A percentile compares a stretch with the other conserved stretches of the same genome.
These are phyloP conservation scores for Colletotrichum sp. DNA, from an alignment of 2,329 filamentous ascomycete species.

Conservation along the genomic window DNA sequence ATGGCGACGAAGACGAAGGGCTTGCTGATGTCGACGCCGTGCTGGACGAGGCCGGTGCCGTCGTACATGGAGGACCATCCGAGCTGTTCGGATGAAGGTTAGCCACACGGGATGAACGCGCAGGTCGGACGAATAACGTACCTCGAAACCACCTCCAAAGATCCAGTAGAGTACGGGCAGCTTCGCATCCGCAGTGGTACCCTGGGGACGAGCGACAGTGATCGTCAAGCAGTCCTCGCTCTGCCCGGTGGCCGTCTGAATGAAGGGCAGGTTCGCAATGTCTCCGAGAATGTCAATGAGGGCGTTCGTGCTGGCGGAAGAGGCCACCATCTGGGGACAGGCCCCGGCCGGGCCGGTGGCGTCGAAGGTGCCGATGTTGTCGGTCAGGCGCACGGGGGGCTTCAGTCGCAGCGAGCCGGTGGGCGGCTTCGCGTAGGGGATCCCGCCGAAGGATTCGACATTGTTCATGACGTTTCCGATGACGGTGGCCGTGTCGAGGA, in stretches of 20 bases:
- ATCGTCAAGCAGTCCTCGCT: constrained; percentile 59
- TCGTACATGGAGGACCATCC: constrained; percentile 39
- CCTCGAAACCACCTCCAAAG: constrained; percentile 55
- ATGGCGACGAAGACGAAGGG: constrained; percentile 68
- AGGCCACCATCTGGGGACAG: constrained; percentile 63
- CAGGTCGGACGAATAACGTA: no score
- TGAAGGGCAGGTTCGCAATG: constrained; percentile 46
- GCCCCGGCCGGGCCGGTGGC: constrained; percentile 52
- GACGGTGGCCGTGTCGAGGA: constrained; percentile 24
- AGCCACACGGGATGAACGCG: neutral
- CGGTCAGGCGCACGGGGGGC: constrained; percentile 57
- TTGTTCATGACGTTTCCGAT: constrained; percentile 23
- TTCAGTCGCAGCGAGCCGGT: constrained; percentile 62
- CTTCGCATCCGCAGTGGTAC: constrained; percentile 44
- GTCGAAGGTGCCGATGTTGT: constrained; percentile 54
- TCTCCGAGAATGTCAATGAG: constrained; percentile 41
- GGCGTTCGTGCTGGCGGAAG: constrained; percentile 20
- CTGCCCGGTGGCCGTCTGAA: constrained; percentile 45
- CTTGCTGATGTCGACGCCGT: constrained; percentile 48
- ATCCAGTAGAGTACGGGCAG: constrained; percentile 64
- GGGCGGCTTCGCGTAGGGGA: constrained; percentile 69
- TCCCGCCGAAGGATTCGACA: constrained; percentile 66
- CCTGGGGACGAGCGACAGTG: constrained; percentile 50
- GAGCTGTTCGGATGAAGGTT: constrained; percentile 23
- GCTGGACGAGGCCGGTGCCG: constrained; percentile 34